These are phyloP conservation scores for Trametes sanguinea DNA, from an alignment of 768 basidiomycete genomes.

Conservation along the genomic window DNA sequence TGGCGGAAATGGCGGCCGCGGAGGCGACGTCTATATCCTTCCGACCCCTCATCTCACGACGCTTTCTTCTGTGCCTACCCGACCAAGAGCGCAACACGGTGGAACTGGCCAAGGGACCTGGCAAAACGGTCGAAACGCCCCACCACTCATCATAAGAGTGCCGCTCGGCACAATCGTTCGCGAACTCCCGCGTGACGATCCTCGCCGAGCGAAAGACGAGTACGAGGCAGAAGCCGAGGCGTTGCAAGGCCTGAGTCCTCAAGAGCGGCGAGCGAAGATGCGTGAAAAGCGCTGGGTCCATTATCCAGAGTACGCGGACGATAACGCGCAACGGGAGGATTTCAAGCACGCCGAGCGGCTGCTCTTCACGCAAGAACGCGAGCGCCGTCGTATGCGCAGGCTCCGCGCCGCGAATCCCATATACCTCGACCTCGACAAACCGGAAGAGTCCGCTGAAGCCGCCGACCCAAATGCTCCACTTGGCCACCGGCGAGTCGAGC, in stretches of 20 bases:
- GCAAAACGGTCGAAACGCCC: slow-evolving; percentile 78
- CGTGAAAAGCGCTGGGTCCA: slow-evolving; percentile 75
- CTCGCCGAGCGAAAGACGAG: slow-evolving; percentile 61
- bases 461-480: slow-evolving; percentile 58
- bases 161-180: slow-evolving; percentile 90
- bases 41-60: slow-evolving; percentile 79
- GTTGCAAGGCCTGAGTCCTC: slow-evolving; percentile 46
- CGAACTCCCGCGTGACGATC: slow-evolving; percentile 69
- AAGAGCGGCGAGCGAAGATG: slow-evolving; percentile 59
- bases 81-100: slow-evolving; percentile 68
- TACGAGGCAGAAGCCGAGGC: slow-evolving; percentile 75
- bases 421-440: slow-evolving; percentile 62
- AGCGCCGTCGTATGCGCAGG: slow-evolving; percentile 49
- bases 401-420: slow-evolving; percentile 47
- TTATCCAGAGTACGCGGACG: slow-evolving; percentile 67
- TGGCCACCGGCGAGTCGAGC: slow-evolving; percentile 54
- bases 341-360: slow-evolving; percentile 74
- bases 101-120: slow-evolving; percentile 80
- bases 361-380: slow-evolving; percentile 62
- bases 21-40: slow-evolving; percentile 83
- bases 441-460: slow-evolving; percentile 40
- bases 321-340: slow-evolving; percentile 60
- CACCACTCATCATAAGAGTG: slow-evolving; percentile 75
- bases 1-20: slow-evolving; percentile 89
- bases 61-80: slow-evolving; percentile 69